Conservation (phyloP, 2,329 filamentous ascomycete species). For the Didymella arachidicola region DNA sequence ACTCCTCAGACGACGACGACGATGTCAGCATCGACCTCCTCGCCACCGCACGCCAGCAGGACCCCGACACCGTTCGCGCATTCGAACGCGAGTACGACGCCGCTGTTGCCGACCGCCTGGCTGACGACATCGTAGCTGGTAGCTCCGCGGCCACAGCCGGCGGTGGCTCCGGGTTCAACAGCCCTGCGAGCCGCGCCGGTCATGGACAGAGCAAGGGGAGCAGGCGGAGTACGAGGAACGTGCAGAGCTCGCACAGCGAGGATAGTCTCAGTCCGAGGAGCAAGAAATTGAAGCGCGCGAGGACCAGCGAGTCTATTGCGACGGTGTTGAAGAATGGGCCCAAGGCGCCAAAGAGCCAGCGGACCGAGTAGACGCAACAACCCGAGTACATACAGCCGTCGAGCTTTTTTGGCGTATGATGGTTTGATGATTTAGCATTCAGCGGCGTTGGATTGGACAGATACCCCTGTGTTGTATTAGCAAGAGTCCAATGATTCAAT, state of each 20-base stretch:
- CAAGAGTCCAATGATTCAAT: not conserved
- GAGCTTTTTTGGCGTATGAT: not conserved
- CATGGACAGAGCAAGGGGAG: not conserved
- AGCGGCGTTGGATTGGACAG: not conserved
- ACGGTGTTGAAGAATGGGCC: constrained; percentile 4
- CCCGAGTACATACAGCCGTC: not conserved
- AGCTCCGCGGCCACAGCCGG: constrained; percentile 59
- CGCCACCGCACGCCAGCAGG: constrained; percentile 54
- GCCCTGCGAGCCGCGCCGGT: constrained; percentile 35
- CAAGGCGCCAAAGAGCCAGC: constrained; percentile 14
- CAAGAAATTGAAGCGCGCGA: constrained; percentile 24
- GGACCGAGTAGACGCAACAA: not conserved
- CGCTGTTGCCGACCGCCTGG: constrained; percentile 56
- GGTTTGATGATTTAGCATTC: not conserved
- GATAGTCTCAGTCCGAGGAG: constrained; percentile 10
- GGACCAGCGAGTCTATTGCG: constrained; percentile 19
- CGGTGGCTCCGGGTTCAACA: constrained; percentile 58
- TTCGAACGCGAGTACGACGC: constrained; percentile 59
- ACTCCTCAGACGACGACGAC: constrained; percentile 46
- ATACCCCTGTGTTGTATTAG: not conserved
- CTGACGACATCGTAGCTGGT: constrained; percentile 59
- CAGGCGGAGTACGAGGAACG: not conserved
- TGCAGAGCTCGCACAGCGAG: constrained; percentile 9
- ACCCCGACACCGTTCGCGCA: constrained; percentile 52
- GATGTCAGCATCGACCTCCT: constrained; percentile 55